Conservation (phyloP, 352 stramenopile genomes). For the Phytophthora cactorum region DNA sequence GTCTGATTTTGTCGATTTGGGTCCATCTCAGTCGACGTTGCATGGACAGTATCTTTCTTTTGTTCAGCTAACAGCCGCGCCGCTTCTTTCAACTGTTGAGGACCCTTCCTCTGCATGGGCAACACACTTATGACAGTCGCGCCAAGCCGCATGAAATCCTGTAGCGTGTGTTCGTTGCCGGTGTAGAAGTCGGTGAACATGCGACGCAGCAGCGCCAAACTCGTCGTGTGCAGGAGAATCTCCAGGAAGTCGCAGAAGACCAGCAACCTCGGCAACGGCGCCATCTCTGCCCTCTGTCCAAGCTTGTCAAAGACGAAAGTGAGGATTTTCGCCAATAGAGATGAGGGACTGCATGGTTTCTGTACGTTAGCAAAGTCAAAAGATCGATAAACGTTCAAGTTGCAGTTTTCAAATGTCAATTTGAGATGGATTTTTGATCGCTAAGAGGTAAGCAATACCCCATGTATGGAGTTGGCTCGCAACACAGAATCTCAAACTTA, state of each 20-base stretch:
- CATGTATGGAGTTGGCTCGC: background rate
- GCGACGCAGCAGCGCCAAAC: conserved; percentile 33
- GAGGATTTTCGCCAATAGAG: conserved; percentile 4
- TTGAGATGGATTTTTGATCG: too few species aligned
- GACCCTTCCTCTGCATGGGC: conserved; percentile 22
- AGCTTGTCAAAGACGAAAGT: background rate
- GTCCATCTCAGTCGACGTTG: background rate
- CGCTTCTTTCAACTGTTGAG: conserved; percentile 12
- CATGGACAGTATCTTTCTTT: background rate
- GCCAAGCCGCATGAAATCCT: conserved; percentile 42
- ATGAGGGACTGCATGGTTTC: background rate
- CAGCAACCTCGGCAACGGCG: conserved; percentile 13
- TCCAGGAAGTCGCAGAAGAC: conserved; percentile 47
- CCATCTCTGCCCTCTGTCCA: background rate
- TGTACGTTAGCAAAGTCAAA: background rate
- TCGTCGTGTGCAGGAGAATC: conserved; percentile 35
- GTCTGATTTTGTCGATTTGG: background rate
- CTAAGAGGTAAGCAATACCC: background rate
- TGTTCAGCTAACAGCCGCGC: conserved; percentile 21
- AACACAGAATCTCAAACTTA: background rate
- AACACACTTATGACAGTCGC: conserved; percentile 41
- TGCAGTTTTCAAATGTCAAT: background rate
- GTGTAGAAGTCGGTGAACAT: conserved; percentile 37
- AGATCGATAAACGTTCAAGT: background rate
- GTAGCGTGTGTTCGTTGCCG: conserved; percentile 35